A percentile compares a stretch with the other conserved stretches of the same genome.
These are phyloP conservation scores for Salix exigua DNA, from an alignment of 345 rosid genomes.

Conservation along the genomic window DNA sequence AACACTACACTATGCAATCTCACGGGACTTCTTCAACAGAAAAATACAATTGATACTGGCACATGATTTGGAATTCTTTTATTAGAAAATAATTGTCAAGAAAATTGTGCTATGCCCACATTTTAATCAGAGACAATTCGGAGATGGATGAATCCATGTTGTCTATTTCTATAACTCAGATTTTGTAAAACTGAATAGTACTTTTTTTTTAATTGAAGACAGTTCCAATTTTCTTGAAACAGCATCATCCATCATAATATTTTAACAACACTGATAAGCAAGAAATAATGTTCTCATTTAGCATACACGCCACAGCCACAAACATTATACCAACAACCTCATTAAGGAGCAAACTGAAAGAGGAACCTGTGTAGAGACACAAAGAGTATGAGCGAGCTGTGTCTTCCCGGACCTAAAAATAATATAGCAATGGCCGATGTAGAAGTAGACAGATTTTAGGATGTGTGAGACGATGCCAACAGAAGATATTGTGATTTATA, in stretches of 20 bases:
- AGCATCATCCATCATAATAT: background rate
- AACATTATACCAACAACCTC: background rate
- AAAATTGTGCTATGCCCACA: background rate
- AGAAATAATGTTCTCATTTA: background rate
- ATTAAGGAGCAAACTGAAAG: conserved; percentile 6
- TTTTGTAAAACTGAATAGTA: background rate
- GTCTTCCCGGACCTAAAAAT: conserved; percentile 81
- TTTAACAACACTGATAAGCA: background rate
- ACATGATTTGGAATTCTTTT: background rate
- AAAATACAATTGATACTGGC: background rate
- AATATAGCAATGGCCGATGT: background rate
- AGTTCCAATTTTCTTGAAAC: background rate
- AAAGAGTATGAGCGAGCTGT: conserved; percentile 79
- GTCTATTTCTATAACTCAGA: background rate
- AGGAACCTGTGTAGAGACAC: conserved; percentile 82
- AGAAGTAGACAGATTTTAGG: background rate
- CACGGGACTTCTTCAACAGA: background rate
- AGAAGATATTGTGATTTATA: background rate
- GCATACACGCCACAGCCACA: background rate
- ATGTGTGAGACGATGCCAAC: background rate
- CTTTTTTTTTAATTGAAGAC: background rate
- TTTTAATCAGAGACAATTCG: background rate
- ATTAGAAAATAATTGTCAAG: background rate
- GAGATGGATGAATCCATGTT: background rate
- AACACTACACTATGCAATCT: background rate